These are phyloP conservation scores for Rutstroemia sydowiana DNA, from an alignment of 2,329 filamentous ascomycete genomes.

Conservation along the genomic window DNA sequence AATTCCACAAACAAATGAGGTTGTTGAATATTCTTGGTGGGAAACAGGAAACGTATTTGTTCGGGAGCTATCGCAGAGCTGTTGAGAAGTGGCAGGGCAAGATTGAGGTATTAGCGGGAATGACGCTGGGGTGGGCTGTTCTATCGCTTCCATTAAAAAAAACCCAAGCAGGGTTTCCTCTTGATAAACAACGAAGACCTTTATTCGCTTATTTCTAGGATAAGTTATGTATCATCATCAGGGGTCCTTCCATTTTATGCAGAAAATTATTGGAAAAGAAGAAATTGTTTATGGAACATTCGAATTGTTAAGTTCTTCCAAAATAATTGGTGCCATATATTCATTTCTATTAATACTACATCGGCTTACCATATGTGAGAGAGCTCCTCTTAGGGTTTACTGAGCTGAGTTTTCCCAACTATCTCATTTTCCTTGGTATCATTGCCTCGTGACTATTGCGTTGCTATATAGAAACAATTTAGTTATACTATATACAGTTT, in stretches of 20 bases:
- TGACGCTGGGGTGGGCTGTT: constrained; percentile 3
- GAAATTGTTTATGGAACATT: neutral
- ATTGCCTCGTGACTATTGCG: neutral
- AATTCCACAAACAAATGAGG: neutral
- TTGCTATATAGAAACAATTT: neutral
- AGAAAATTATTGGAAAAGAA: no score
- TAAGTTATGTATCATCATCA: constrained; percentile 2
- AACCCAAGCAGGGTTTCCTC: neutral
- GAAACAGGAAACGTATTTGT: neutral
- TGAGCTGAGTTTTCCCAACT: neutral
- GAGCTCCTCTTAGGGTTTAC: neutral
- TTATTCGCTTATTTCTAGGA: constrained; percentile 6
- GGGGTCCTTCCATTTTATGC: no score
- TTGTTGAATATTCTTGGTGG: neutral
- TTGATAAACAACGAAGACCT: neutral
- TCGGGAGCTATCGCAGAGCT: neutral
- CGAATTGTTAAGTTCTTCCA: no score
- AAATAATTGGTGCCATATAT: no score
- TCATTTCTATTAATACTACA: neutral
- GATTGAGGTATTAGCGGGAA: neutral
- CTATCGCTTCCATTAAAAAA: neutral
- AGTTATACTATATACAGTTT: neutral
- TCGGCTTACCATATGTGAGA: neutral
- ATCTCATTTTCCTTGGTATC: neutral
- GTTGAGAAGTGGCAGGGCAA: neutral